phyloP scores from a whole-genome alignment of 345 rosid genomes.

The Clausena lansium region DNA sequence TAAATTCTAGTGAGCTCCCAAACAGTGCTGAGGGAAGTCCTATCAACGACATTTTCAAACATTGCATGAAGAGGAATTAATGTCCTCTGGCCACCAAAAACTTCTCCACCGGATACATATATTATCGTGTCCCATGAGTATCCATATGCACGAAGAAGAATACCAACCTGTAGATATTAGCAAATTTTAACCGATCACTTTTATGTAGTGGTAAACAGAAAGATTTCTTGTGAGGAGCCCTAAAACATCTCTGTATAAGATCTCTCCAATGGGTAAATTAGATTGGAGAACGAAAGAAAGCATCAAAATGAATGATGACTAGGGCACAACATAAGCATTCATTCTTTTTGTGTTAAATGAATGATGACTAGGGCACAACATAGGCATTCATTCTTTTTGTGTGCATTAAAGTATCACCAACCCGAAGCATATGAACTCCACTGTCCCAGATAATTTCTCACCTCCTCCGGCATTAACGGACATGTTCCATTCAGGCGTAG shows the following conservation, averaged over 20 bases:
- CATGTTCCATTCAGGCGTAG: conserved; percentile 75
- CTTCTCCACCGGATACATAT: conserved; percentile 93
- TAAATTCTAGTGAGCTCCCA: conserved; percentile 91
- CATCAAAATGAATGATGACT: background rate
- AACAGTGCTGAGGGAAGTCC: conserved; percentile 78
- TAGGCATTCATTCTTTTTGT: background rate
- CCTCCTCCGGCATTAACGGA: conserved; percentile 96
- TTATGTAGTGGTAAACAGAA: background rate
- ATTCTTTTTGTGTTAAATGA: background rate
- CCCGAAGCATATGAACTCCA: background rate
- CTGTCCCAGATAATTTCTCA: conserved; percentile 24
- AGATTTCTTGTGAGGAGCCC: background rate
- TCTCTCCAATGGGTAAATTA: background rate
- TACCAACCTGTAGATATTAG: conserved; percentile 60
- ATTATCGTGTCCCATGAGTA: conserved; percentile 85
- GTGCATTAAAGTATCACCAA: conserved; percentile 1
- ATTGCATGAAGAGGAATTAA: conserved; percentile 82
- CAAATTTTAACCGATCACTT: background rate
- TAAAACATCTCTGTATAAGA: background rate
- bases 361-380: background rate
- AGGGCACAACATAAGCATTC: background rate
- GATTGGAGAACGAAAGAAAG: background rate
- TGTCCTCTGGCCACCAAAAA: conserved; percentile 93
- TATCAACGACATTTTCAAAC: conserved; percentile 88
- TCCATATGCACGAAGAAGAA: conserved; percentile 93